A percentile compares a stretch with the other conserved stretches of the same genome.
Conservation (phyloP, 495 filamentous ascomycete genomes). For the Halenospora varia region DNA sequence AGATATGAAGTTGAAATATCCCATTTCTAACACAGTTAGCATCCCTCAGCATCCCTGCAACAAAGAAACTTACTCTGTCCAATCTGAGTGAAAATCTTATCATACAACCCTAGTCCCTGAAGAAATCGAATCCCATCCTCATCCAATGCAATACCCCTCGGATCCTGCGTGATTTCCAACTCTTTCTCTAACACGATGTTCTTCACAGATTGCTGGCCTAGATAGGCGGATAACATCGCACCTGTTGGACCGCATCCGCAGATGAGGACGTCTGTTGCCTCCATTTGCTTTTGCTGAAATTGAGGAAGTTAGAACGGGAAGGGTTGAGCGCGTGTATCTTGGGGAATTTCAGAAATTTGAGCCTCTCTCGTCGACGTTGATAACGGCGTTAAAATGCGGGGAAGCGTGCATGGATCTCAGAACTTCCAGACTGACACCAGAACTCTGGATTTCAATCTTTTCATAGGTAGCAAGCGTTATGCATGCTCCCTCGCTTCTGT, state of each 20-base stretch:
- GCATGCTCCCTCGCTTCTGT: too few relatives aligned
- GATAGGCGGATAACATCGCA: slow-evolving; percentile 33
- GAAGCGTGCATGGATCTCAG: too few relatives aligned
- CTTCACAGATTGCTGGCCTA: slow-evolving; percentile 24
- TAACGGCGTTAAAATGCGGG: too few relatives aligned
- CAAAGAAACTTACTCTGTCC: slow-evolving; percentile 3
- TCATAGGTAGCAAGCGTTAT: too few relatives aligned
- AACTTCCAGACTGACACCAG: too few relatives aligned
- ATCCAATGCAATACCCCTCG: slow-evolving; percentile 47
- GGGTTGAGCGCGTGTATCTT: too few relatives aligned
- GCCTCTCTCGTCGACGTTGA: too few relatives aligned
- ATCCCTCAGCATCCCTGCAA: too few relatives aligned
- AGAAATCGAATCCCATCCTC: slow-evolving; percentile 45
- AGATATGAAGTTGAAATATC: background rate
- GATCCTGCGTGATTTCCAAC: slow-evolving; percentile 42
- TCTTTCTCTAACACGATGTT: slow-evolving; percentile 39
- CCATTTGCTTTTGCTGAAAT: too few relatives aligned
- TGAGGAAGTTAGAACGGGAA: too few relatives aligned
- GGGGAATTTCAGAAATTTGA: too few relatives aligned
- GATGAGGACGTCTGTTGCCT: slow-evolving; percentile 33
- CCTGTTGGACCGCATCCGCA: slow-evolving; percentile 38
- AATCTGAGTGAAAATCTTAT: background rate
- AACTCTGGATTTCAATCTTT: too few relatives aligned
- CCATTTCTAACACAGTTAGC: background rate
- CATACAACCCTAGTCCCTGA: slow-evolving; percentile 34